A percentile compares a stretch with the other conserved stretches of the same genome.
Conservation (phyloP, 2,329 filamentous ascomycete species). For the Pseudocercospora crystallina region DNA sequence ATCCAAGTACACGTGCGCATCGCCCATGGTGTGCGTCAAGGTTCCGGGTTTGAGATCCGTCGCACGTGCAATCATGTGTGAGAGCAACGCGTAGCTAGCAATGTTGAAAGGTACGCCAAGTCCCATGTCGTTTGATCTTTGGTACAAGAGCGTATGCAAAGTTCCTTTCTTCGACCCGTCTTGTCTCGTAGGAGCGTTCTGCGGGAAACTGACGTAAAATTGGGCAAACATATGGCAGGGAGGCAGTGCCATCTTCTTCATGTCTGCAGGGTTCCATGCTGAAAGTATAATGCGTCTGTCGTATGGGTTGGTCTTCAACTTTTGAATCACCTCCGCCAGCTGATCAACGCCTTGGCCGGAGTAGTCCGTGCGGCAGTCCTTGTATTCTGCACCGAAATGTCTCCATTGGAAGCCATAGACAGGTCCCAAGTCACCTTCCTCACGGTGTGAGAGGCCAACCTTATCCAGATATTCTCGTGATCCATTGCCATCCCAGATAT, state of each 20-base stretch:
- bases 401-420: slow-evolving; percentile 99
- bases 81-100: slow-evolving; percentile 87
- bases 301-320: slow-evolving; percentile 79
- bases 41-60: slow-evolving; percentile 81
- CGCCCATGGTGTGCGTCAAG: slow-evolving; percentile 93
- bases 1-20: slow-evolving; percentile 94
- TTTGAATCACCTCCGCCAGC: slow-evolving; percentile 83
- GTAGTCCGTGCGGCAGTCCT: slow-evolving; percentile 78
- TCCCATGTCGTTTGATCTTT: slow-evolving; percentile 94
- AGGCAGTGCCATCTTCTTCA: slow-evolving; percentile 85
- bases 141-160: slow-evolving; percentile 86
- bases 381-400: slow-evolving; percentile 91
- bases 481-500: slow-evolving; percentile 98
- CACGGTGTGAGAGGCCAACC: slow-evolving; percentile 76
- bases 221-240: slow-evolving; percentile 98
- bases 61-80: slow-evolving; percentile 90
- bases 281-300: slow-evolving; percentile 86
- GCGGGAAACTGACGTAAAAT: slow-evolving; percentile 82
- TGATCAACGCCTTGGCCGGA: slow-evolving; percentile 88
- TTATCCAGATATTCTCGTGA: slow-evolving; percentile 85
- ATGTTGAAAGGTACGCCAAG: slow-evolving; percentile 98
- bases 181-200: slow-evolving; percentile 25
- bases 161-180: slow-evolving; percentile 57
- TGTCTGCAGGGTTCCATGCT: slow-evolving; percentile 89
- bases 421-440: slow-evolving; percentile 85